Evolutionary conservation across 345 rosid genomes (phyloP), one percentile per base, ranked within the genome.

Genomic region (Xanthoceras sorbifolium): DNA sequence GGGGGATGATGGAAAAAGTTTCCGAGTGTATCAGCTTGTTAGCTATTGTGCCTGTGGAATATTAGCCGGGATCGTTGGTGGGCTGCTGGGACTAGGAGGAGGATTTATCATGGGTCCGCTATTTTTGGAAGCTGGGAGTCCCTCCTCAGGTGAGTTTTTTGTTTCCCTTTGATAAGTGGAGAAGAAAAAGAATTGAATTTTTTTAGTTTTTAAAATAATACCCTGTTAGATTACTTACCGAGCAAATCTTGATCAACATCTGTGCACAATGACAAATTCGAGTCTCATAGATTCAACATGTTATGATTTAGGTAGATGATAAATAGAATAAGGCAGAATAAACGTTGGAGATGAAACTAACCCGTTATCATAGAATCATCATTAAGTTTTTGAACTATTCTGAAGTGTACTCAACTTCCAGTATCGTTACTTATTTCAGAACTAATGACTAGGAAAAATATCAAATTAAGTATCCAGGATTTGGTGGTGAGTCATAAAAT

Each of bases 31-130:
- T 75, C 83, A 80, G 77, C 82, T 83, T 64, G 65, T 38, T 6
- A 31, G 52, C 64, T 80, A 77, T 32, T 80, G 83, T 54, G 9
- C 22, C 63, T 71, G 57, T 28, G 86, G 86, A 61, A 42, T 80
- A 26, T 32, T 80, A 62, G 83, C 86, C 5, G 86, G 86, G 38
- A 1, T 83, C 7, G 83, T 83, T 38, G 86, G 83, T 61, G 86
- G 86, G 38, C 61, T 83, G 75, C 83, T 83, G 40, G 86, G 86
- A 66, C 52, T 83, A 20, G 86, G 86, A 2, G 86, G 86, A n/a
- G 86, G 86, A 74, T 83, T 83, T 46, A 83, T 83, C 62, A 80
- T 83, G 86, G 86, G 86, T 32, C 86, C 86, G 6, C 66, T 83
- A 3, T 83, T 83, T 77, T 74, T 83, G 86, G 86, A n/a, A 83